Evolutionary conservation across 768 basidiomycete species (phyloP), one percentile per base, ranked within the genome.

Genomic region (Amanita pseudoporphyria): DNA sequence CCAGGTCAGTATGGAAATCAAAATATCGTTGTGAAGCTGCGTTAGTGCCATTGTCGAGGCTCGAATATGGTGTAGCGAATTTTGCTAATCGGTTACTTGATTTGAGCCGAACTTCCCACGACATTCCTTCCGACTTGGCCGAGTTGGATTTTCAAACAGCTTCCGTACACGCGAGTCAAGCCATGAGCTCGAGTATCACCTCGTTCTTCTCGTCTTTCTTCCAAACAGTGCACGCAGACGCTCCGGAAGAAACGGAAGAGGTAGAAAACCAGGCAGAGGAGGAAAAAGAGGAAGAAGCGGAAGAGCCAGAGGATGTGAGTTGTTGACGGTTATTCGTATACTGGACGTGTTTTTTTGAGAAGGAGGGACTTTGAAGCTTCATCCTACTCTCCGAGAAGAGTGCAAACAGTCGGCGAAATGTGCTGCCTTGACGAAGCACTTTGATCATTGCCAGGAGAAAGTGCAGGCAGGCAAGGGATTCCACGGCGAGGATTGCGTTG

Each of bases 401-500:
- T 91, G 87, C 67, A 73, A 84, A 60, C 64, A 74, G 54, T 68
- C 78, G 28, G 57, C 74, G 3, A 78, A 82, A 55, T 94, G 92
- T 56, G 77, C 76, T 33, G 66, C 79, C 32, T 64, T 82, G 49
- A 71, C 82, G 33, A 79, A 85, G 60, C 93, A 95, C 70, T 95
- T 94, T 65, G 77, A 84, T 52, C 87, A 93, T 61, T 95, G 93
- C 66, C 78, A 87, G 62, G 87, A 93, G 66, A 93, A 90, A 69
- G 82, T 96, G 41, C 67, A 79, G 52, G 73, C 71, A 26, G 93
- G 92, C 22, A 62, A 92, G 59, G 92, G 90, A 33, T 90, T 77
- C 78, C 83, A 88, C 63, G 81, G 81, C 54, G 93, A 95, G 72
- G 91, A 94, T 62, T 95, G 91, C 61, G 85, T 93, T 32, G 88